Evolutionary conservation across 2,329 filamentous ascomycete species (phyloP), one percentile per base, ranked within the genome.

Genomic region (Achaetomium macrosporum): DNA sequence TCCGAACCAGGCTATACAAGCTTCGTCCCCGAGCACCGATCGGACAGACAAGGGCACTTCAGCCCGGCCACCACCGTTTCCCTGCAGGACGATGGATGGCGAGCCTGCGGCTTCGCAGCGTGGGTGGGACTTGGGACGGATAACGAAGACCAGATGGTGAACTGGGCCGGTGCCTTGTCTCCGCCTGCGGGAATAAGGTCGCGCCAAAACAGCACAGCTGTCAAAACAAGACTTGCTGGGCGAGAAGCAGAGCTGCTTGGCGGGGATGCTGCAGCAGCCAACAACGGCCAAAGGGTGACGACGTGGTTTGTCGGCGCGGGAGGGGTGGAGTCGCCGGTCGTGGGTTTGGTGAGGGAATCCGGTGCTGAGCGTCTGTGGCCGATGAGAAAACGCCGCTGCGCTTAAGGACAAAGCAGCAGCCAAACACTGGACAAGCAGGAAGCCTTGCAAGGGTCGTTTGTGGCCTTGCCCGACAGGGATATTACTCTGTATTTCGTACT

Each of bases 291-390:
- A 42, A 55, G 42, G 51, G 54, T 50, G 49, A 50, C 52, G 51
- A 31, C 43, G 42, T 61, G 57, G 54, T 58, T 50, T 58, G 51
- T 59, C 51, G 33, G 50, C 51, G 52, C 16, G 53, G 50, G 33
- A 52, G 48, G 19, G 44, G 53, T 54, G 55, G 58, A 57, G 54
- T 53, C 36, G 29, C 37, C 39, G 29, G 20, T 53, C 45, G 53
- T 49, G 41, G 41, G 45, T 47, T 44, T 39, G 30, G 16, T 36
- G 41, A 30, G 36, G 47, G 37, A 47, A 41, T 49, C 33, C 17
- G 16, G 33, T 46, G 30, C 17, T n/a, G 36, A 19, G 45, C 29
- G 17, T 31, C 35, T 51, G 48, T 43, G 50, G 47, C 45, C 43
- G 48, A 52, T 17, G 47, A 46, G 36, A 47, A 29, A 48, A 45